phyloP scores from a whole-genome alignment of 2,329 filamentous ascomycete genomes.

The Corynespora cassiicola region DNA sequence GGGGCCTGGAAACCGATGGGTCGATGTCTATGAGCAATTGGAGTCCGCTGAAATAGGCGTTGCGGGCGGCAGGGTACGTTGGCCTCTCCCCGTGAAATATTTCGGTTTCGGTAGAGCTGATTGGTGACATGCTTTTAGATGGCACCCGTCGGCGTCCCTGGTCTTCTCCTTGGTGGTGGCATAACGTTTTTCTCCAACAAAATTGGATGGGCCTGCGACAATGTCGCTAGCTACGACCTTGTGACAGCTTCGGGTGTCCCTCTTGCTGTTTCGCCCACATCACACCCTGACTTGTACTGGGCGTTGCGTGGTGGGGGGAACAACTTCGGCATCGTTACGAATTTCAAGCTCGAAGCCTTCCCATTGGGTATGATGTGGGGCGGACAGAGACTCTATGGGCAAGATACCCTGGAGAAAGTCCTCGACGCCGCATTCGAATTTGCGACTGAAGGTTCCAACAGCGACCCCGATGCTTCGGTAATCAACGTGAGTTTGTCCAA shows the following conservation, averaged over 20 bases:
- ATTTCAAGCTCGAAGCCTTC: conserved; percentile 27
- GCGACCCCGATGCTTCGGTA: too few relatives aligned
- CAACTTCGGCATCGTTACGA: conserved; percentile 40
- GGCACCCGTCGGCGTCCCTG: conserved; percentile 36
- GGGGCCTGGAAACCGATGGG: conserved; percentile 44
- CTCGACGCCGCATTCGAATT: too few relatives aligned
- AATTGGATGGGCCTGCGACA: conserved; percentile 40
- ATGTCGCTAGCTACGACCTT: conserved; percentile 35
- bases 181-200: conserved; percentile 36
- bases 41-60: conserved; percentile 32
- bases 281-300: conserved; percentile 46
- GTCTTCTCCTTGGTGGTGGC: conserved; percentile 44
- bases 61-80: conserved; percentile 37
- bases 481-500: too few relatives aligned
- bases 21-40: conserved; percentile 38
- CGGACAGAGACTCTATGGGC: too few relatives aligned
- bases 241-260: conserved; percentile 30
- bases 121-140: conserved; percentile 40
- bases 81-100: too few relatives aligned
- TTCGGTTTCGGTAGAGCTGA: too few relatives aligned
- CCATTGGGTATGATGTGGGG: conserved; percentile 29
- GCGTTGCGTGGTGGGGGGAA: conserved; percentile 41
- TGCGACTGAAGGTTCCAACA: too few relatives aligned
- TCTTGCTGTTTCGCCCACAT: conserved; percentile 17
- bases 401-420: too few relatives aligned